A percentile compares a stretch with the other conserved stretches of the same genome.
Evolutionary conservation across 352 stramenopile genomes (phyloP).

Genomic region (Phytophthora hibernalis): DNA sequence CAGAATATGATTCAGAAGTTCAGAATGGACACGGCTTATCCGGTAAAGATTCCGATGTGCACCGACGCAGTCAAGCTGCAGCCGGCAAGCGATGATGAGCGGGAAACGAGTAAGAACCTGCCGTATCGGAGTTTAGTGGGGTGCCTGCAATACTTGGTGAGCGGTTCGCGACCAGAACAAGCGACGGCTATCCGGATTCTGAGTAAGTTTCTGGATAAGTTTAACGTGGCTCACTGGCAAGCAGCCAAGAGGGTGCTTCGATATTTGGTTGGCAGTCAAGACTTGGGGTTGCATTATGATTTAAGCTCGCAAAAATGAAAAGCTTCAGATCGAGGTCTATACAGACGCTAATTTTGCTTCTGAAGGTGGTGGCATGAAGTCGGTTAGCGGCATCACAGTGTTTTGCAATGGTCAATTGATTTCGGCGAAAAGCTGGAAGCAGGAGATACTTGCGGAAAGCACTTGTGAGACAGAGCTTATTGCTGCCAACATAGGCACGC

Average conservation of each 20-base stretch:
- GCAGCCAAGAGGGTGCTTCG: slow-evolving; percentile 9
- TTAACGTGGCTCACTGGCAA: slow-evolving; percentile 2
- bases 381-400: slow-evolving; percentile 16
- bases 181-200: slow-evolving; percentile 12
- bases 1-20: slow-evolving; percentile 20
- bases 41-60: slow-evolving; percentile 12
- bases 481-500: neutral
- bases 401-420: slow-evolving; percentile 20
- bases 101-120: slow-evolving; percentile 13
- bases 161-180: slow-evolving; percentile 10
- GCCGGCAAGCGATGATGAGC: slow-evolving; percentile 3
- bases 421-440: slow-evolving; percentile 23
- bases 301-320: slow-evolving; percentile 24
- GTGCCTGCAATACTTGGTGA: slow-evolving; percentile 24
- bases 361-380: slow-evolving; percentile 16
- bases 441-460: slow-evolving; percentile 7
- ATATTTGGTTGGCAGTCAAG: slow-evolving; percentile 7
- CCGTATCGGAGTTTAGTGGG: slow-evolving; percentile 25
- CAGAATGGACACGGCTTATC: slow-evolving; percentile 2
- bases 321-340: slow-evolving; percentile 25
- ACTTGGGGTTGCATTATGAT: slow-evolving; percentile 24
- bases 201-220: slow-evolving; percentile 20
- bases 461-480: slow-evolving; percentile 25
- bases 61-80: slow-evolving; percentile 10
- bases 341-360: slow-evolving; percentile 18